Conservation (phyloP, 306 rosid genomes). For the Spatholobus suberectus region DNA sequence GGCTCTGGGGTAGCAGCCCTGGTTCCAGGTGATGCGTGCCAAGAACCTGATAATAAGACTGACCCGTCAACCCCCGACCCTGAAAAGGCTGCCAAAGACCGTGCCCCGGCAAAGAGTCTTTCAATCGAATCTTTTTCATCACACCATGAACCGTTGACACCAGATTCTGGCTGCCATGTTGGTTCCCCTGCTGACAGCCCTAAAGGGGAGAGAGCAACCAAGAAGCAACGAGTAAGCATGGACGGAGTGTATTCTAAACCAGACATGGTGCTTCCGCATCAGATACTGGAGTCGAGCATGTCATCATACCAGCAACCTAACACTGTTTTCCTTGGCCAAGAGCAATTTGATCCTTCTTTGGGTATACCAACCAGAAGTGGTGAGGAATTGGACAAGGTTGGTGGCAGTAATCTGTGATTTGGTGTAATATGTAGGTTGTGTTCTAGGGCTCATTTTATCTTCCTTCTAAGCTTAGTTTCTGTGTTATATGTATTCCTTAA, state of each 20-base stretch:
- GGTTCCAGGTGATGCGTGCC: slow-evolving; percentile 54
- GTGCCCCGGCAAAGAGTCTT: slow-evolving; percentile 70
- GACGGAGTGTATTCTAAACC: slow-evolving; percentile 60
- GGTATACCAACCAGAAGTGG: slow-evolving; percentile 51
- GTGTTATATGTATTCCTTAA: slow-evolving; percentile 45
- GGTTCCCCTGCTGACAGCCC: slow-evolving; percentile 75
- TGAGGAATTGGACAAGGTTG: slow-evolving; percentile 56
- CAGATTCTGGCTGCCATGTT: slow-evolving; percentile 83
- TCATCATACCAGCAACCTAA: slow-evolving; percentile 65
- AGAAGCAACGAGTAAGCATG: slow-evolving; percentile 63
- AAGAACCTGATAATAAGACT: slow-evolving; percentile 68
- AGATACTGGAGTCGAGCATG: slow-evolving; percentile 91
- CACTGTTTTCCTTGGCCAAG: slow-evolving; percentile 53
- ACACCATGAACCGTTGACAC: slow-evolving; percentile 80
- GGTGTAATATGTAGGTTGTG: slow-evolving; percentile 44
- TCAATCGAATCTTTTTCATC: slow-evolving; percentile 87
- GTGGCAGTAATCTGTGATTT: slow-evolving; percentile 57
- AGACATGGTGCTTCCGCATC: slow-evolving; percentile 76
- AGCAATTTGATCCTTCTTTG: slow-evolving; percentile 67
- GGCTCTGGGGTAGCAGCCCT: slow-evolving; percentile 51
- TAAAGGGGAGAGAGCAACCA: slow-evolving; percentile 59
- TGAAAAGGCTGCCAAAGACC: slow-evolving; percentile 77
- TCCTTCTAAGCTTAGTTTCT: slow-evolving; percentile 48
- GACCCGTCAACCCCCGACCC: slow-evolving; percentile 96
- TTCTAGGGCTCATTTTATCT: slow-evolving; percentile 41